Evolutionary conservation across 1,284 basidiomycete genomes (phyloP).

Genomic region (Rhodotorula sp.): DNA sequence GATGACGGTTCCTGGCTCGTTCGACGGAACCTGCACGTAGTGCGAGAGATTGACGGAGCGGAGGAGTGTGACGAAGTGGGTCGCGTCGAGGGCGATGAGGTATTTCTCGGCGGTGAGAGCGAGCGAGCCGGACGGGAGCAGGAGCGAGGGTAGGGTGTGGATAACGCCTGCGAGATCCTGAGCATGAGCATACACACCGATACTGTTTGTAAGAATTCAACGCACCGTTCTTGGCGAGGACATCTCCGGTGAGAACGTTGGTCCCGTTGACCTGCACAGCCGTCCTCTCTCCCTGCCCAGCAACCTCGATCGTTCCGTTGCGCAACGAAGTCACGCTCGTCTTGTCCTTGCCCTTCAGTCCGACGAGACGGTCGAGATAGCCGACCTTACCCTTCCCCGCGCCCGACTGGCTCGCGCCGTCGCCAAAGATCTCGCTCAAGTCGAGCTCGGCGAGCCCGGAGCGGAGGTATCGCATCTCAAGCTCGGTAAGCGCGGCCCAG

Average conservation of each 20-base stretch:
- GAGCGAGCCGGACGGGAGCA: slow-evolving; percentile 74
- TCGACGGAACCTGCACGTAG: slow-evolving; percentile 71
- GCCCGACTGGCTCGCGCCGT: slow-evolving; percentile 57
- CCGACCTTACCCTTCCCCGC: slow-evolving; percentile 36
- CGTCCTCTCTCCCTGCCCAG: slow-evolving; percentile 57
- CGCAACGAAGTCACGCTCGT: slow-evolving; percentile 64
- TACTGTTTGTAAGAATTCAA: not conserved
- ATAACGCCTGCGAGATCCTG: slow-evolving; percentile 63
- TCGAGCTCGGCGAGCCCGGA: slow-evolving; percentile 80
- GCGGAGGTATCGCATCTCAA: slow-evolving; percentile 65
- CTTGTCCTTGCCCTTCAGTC: slow-evolving; percentile 47
- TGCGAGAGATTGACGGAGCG: slow-evolving; percentile 75
- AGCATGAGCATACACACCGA: not conserved
- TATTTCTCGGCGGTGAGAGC: slow-evolving; percentile 89
- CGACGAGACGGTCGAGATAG: slow-evolving; percentile 41
- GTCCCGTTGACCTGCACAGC: slow-evolving; percentile 65
- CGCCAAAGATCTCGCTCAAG: slow-evolving; percentile 70
- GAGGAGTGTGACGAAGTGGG: slow-evolving; percentile 81
- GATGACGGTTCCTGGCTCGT: slow-evolving; percentile 67
- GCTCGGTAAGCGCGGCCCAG: slow-evolving; percentile 62
- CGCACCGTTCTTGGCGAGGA: slow-evolving; percentile 81
- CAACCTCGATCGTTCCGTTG: slow-evolving; percentile 66
- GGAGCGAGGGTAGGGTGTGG: slow-evolving; percentile 80
- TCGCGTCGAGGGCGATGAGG: slow-evolving; percentile 84
- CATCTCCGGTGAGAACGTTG: slow-evolving; percentile 66